Percentiles rank a stretch among this genome's conserved stretches.
phyloP scores from a whole-genome alignment of 768 basidiomycete species.

The Polyporus arcularius region DNA sequence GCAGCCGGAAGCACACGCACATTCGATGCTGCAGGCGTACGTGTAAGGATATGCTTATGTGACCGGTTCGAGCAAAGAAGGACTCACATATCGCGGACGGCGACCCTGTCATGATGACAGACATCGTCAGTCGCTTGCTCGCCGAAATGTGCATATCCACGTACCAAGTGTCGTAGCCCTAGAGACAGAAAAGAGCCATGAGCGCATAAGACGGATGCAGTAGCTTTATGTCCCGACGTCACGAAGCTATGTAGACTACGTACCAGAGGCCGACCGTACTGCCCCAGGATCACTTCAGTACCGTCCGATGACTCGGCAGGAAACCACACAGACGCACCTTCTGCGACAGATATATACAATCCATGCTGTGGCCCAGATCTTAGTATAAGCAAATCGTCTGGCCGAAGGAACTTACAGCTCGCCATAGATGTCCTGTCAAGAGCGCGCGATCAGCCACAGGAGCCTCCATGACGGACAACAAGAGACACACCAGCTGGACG shows the following conservation, averaged over 20 bases:
- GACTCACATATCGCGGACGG: conserved; percentile 28
- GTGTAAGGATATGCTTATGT: neutral
- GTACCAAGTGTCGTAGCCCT: conserved; percentile 65
- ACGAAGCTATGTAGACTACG: no score
- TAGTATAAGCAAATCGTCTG: conserved; percentile 35
- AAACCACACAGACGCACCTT: conserved; percentile 53
- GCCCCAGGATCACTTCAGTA: neutral
- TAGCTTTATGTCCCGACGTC: no score
- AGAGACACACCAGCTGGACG: conserved; percentile 66
- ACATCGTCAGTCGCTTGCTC: no score
- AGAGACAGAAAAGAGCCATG: neutral
- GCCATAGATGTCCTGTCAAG: conserved; percentile 87
- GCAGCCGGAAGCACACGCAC: conserved; percentile 41
- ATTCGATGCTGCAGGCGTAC: conserved; percentile 59
- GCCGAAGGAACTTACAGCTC: conserved; percentile 62
- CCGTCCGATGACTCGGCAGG: no score
- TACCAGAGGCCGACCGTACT: conserved; percentile 81
- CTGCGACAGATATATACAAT: conserved; percentile 95
- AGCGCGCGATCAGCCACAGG: neutral
- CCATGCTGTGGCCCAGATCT: no score
- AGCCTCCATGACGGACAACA: no score
- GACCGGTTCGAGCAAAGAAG: neutral
- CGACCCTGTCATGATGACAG: conserved; percentile 21
- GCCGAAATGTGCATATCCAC: conserved; percentile 3
- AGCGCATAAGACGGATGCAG: neutral